Base-by-base conservation (phyloP, 2,329 filamentous ascomycete genomes). In the Calonectria pauciramosa region DNA sequence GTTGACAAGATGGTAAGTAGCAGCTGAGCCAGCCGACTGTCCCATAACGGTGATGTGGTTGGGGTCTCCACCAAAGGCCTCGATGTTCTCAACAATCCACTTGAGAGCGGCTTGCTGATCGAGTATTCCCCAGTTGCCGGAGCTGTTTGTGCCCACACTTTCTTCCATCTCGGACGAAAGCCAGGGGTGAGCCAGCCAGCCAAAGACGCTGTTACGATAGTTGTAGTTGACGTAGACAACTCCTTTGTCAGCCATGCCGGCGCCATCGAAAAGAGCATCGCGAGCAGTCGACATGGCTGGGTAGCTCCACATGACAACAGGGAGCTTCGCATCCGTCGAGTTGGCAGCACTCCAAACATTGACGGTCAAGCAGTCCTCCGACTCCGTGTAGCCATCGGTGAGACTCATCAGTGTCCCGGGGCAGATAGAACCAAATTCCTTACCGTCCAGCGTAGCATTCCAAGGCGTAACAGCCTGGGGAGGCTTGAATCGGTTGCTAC, bases 221-320 rank as follows among this genome's bases (percentile, higher is more conserved):
- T 59, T 59, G 54, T 59, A 59, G 54, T 59, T 59, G 20, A 59
- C 54, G n/a, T 23, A 59, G 20, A 59, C 54, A 9, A 59, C n/a
- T 6, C 54, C 54, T n/a, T 59, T 59, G 32, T 59, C 54, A 4
- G 67, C 67, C 67, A 69, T 59, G 4, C 67, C 67, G n/a, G 7
- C 60, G 23, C 52, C 65, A 20, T 72, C 71, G 34, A 65, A 69
- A 16, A 34, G 51, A 26, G 67, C 32, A 18, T 69, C 67, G 18
- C 44, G 44, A 23, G 51, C 68, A 28, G 10, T 60, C 10, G 56
- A 68, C n/a, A 63, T 63, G 18, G 72, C 26, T 67, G 67, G 67
- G 38, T 78, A 71, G 60, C 76, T 80, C 77, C 79, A 81, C 34
- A 81, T 75, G 41, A 82, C 75, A 13, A 84, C 83, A 11, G 83